Evolutionary conservation across 1,139 yeast genomes (phyloP).

Genomic region (Pichia sp.): DNA sequence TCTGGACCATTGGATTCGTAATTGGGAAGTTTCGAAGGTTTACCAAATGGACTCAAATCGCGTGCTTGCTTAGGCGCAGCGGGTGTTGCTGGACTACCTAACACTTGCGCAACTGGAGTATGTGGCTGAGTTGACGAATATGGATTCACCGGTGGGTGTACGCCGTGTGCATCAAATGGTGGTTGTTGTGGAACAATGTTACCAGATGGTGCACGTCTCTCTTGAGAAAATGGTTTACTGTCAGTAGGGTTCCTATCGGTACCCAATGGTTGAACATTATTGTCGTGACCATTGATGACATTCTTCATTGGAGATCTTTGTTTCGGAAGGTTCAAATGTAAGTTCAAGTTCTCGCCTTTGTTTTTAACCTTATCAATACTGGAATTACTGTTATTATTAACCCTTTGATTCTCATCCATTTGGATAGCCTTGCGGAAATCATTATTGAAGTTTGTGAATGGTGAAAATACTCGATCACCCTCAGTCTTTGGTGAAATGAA

Average conservation of each 20-base stretch:
- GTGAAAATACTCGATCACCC: slow-evolving; percentile 29
- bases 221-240: background rate
- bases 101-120: background rate
- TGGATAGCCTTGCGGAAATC: slow-evolving; percentile 33
- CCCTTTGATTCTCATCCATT: background rate
- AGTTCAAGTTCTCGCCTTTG: background rate
- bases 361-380: background rate
- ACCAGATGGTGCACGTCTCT: slow-evolving; percentile 5
- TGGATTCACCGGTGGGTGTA: slow-evolving; percentile 11
- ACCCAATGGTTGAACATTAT: background rate
- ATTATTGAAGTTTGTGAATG: slow-evolving; percentile 45
- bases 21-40: too few species aligned
- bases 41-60: too few species aligned
- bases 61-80: too few species aligned
- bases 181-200: slow-evolving; percentile 4
- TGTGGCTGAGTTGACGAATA: too few species aligned
- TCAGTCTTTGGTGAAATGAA: slow-evolving; percentile 7
- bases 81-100: too few species aligned
- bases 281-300: background rate
- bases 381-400: background rate
- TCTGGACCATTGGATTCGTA: background rate
- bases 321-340: slow-evolving; percentile 11
- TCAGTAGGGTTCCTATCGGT: background rate
- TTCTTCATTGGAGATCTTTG: slow-evolving; percentile 15
- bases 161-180: background rate